Conservation (phyloP, 2,329 filamentous ascomycete species). For the Aureobasidium melanogenum region DNA sequence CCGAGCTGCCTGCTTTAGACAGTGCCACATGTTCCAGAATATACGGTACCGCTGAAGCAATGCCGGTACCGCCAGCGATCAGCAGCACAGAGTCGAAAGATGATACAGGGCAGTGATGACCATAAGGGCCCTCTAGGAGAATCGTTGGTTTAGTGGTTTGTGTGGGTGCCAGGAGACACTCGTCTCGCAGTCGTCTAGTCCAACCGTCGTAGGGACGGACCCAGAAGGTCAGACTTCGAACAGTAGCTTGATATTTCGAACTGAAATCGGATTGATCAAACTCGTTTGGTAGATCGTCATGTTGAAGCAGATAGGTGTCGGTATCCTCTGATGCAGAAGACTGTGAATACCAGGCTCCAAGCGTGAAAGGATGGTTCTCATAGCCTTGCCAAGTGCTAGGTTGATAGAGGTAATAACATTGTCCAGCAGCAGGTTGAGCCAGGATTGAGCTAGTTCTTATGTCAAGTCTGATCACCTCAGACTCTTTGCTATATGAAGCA, state of each 20-base stretch:
- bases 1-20: neutral
- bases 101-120: slow-evolving; percentile 32
- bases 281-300: neutral
- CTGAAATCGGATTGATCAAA: neutral
- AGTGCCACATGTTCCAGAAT: slow-evolving; percentile 13
- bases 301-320: neutral
- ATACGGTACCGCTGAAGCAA: slow-evolving; percentile 33
- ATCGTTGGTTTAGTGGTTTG: slow-evolving; percentile 26
- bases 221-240: slow-evolving; percentile 33
- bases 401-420: slow-evolving; percentile 44
- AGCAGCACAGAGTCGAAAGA: slow-evolving; percentile 33
- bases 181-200: slow-evolving; percentile 37
- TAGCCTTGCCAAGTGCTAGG: slow-evolving; percentile 36
- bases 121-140: slow-evolving; percentile 45
- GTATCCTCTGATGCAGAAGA: neutral
- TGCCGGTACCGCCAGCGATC: slow-evolving; percentile 42
- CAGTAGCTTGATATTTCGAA: neutral
- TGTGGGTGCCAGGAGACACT: slow-evolving; percentile 24
- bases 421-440: slow-evolving; percentile 33
- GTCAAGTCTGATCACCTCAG: slow-evolving; percentile 41
- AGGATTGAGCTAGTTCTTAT: slow-evolving; percentile 29
- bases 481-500: slow-evolving; percentile 35
- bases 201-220: slow-evolving; percentile 44
- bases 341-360: slow-evolving; percentile 24
- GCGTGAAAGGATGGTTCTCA: slow-evolving; percentile 45